Percentiles rank a stretch among this genome's conserved stretches.
These are phyloP conservation scores for Pleurotus platypus DNA, from an alignment of 768 basidiomycete species.

Conservation along the genomic window DNA sequence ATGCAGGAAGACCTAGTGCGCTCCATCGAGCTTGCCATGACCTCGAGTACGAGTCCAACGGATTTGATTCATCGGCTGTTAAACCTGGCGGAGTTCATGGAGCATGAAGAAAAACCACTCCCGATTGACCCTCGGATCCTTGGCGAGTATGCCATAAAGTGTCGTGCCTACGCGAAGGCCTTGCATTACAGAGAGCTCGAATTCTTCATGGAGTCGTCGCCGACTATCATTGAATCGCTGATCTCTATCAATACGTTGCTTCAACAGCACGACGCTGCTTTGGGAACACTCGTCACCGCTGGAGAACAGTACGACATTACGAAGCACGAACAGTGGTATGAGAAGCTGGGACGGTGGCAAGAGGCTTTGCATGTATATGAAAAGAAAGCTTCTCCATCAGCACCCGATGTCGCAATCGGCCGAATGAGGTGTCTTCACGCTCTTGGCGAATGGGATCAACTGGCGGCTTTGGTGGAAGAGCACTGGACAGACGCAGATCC, in stretches of 20 bases:
- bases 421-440: slow-evolving; percentile 98
- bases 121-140: slow-evolving; percentile 92
- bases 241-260: slow-evolving; percentile 96
- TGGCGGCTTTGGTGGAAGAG: slow-evolving; percentile 82
- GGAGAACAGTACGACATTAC: slow-evolving; percentile 86
- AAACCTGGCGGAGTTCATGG: slow-evolving; percentile 97
- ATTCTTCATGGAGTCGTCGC: slow-evolving; percentile 89
- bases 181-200: slow-evolving; percentile 98
- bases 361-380: slow-evolving; percentile 88
- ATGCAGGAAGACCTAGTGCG: slow-evolving; percentile 89
- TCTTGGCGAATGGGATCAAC: slow-evolving; percentile 94
- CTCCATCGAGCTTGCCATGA: slow-evolving; percentile 83
- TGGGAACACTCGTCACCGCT: slow-evolving; percentile 91
- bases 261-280: slow-evolving; percentile 96
- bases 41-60: slow-evolving; percentile 69
- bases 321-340: slow-evolving; percentile 98
- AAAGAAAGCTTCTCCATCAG: slow-evolving; percentile 70
- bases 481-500: slow-evolving; percentile 80
- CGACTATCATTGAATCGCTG: slow-evolving; percentile 87
- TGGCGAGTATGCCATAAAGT: slow-evolving; percentile 90
- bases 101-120: slow-evolving; percentile 94
- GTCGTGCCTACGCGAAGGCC: slow-evolving; percentile 95
- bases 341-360: slow-evolving; percentile 93
- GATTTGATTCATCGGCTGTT: slow-evolving; percentile 90
- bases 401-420: slow-evolving; percentile 78